Evolutionary conservation across 192 early-diverging fungal genomes (phyloP), one percentile per base, ranked within the genome.

Genomic region (Rhizoclosmatium sp.): DNA sequence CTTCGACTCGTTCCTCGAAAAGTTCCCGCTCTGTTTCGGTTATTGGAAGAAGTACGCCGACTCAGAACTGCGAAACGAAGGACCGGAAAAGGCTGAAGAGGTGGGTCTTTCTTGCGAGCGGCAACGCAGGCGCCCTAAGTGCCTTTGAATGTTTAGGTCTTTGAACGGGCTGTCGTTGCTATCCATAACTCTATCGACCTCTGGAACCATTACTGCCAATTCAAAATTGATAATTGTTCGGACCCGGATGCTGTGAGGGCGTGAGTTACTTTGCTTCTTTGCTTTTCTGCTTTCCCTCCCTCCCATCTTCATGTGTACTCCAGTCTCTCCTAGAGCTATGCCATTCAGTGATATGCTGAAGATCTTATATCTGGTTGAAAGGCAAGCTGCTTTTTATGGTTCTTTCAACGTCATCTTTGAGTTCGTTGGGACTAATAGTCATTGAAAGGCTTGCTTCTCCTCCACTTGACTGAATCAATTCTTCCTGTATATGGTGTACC

Each of bases 21-120:
- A 92, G 77, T 93, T 93, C 71, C 93, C 93, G 9, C 82, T 93
- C 21, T 93, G 92, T 79, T 93, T 93, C 80, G 92, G 91, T 44
- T 93, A 93, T 76, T 93, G 93, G 93, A 92, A 92, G 71, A 93
- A 93, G 79, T 93, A 92, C 77, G 91, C 92, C 0, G 93, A 93
- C 75, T 76, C 87, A 59, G 90, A 89, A 65, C 72, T 83, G 41
- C 62, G 81, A 4, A 67, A 92, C n/a, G 82, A 86, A 10, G 91
- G 91, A 5, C 59, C 79, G n/a, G 82, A 82, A 5, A 89, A 87
- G 23, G 92, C 92, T 2, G 87, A 86, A 62, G 87, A 91, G 82
- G 92, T 93, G 76, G 10, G 40, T 51, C 46, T 68, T 68, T 71
- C 39, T 47, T 76, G 44, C 9, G 21, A 48, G 59, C 41, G 47